phyloP scores from a whole-genome alignment of 257 asterid species.

The Knoxia roxburghii region DNA sequence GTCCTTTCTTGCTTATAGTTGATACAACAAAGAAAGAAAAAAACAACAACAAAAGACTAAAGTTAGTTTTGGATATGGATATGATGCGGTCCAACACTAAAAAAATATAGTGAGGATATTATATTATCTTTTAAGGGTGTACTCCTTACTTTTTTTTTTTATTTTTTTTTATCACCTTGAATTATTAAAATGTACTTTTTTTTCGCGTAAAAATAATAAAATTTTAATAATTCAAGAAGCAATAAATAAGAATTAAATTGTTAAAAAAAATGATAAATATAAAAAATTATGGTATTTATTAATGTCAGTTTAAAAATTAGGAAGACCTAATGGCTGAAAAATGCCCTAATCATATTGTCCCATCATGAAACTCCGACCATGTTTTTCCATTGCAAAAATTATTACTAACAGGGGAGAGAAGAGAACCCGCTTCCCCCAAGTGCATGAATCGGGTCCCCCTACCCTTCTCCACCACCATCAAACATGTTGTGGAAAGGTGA shows the following conservation, averaged over 20 bases:
- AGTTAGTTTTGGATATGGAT: slow-evolving; percentile 8
- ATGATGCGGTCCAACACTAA: slow-evolving; percentile 14
- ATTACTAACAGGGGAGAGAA: not conserved
- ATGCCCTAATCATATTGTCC: slow-evolving; percentile 37
- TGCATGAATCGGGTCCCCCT: slow-evolving; percentile 30
- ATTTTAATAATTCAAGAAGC: too few relatives aligned
- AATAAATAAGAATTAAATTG: too few relatives aligned
- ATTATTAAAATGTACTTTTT: too few relatives aligned
- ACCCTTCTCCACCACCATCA: slow-evolving; percentile 28
- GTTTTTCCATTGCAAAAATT: slow-evolving; percentile 22
- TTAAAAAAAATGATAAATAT: too few relatives aligned
- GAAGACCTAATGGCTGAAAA: slow-evolving; percentile 8
- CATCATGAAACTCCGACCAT: slow-evolving; percentile 31
- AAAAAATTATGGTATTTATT: too few relatives aligned
- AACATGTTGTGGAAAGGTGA: slow-evolving; percentile 49
- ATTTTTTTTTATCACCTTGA: too few relatives aligned
- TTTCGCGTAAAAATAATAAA: too few relatives aligned
- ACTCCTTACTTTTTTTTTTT: too few relatives aligned
- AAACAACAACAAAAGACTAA: slow-evolving; percentile 2
- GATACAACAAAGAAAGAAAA: too few relatives aligned
- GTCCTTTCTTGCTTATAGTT: slow-evolving; percentile 3
- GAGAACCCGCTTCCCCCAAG: slow-evolving; percentile 20
- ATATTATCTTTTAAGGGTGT: too few relatives aligned
- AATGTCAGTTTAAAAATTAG: slow-evolving; percentile 9
- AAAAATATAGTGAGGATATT: too few relatives aligned